Evolutionary conservation across 306 rosid genomes (phyloP).

Genomic region (Arachis stenosperma): DNA sequence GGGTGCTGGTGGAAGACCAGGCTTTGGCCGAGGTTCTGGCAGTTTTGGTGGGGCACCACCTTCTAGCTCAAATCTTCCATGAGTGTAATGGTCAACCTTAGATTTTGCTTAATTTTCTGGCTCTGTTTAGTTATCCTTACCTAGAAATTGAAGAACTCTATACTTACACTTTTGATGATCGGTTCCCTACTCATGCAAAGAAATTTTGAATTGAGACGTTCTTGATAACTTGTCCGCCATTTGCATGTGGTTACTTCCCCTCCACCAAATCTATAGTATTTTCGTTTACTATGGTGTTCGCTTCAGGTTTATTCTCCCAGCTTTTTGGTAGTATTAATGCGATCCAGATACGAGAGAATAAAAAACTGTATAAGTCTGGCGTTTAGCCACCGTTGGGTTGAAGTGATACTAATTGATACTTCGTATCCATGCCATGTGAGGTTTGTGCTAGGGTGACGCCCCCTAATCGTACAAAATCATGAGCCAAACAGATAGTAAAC

Average conservation of each 20-base stretch:
- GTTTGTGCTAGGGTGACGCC: too few species aligned
- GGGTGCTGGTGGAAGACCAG: conserved; percentile 73
- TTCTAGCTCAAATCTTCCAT: conserved; percentile 57
- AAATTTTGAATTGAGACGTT: conserved; percentile 31
- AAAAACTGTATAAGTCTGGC: background rate
- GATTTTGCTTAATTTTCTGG: conserved; percentile 23
- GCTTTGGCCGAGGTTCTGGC: conserved; percentile 80
- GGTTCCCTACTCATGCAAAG: conserved; percentile 9
- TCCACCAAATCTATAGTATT: background rate
- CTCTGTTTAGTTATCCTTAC: background rate
- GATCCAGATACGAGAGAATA: background rate
- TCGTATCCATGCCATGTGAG: background rate
- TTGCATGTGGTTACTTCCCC: too few species aligned
- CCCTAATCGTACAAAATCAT: too few species aligned
- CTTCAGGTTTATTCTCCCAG: background rate
- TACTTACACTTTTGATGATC: background rate
- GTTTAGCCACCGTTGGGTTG: background rate
- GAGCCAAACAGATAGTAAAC: too few species aligned
- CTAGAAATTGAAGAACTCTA: conserved; percentile 4
- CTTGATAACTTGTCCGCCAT: background rate
- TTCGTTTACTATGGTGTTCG: background rate
- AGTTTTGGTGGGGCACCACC: conserved; percentile 45
- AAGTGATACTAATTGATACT: background rate
- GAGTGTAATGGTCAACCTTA: conserved; percentile 17
- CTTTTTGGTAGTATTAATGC: too few species aligned